These are phyloP conservation scores for Tulasnella sp. DNA, from an alignment of 768 basidiomycete genomes.

Conservation along the genomic window DNA sequence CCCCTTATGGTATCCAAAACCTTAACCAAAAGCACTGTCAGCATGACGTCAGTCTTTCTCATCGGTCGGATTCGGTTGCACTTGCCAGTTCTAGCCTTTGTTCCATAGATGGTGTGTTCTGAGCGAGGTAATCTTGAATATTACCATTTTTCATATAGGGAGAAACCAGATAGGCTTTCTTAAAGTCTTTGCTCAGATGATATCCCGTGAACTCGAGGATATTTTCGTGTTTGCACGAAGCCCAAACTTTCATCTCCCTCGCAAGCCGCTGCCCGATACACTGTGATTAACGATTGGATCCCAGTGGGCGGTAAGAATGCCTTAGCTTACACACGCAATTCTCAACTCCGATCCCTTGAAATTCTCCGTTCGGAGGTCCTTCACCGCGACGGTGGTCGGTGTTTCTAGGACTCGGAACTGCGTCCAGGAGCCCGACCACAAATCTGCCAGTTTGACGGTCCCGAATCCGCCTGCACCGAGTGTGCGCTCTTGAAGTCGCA, in stretches of 20 bases:
- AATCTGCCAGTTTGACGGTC: neutral
- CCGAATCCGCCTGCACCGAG: neutral
- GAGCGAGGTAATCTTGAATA: neutral
- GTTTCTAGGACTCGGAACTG: neutral
- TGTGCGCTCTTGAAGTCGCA: neutral
- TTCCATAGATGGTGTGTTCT: neutral
- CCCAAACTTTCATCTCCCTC: conserved; percentile 1
- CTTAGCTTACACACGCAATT: neutral
- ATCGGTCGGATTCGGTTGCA: neutral
- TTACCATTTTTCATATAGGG: neutral
- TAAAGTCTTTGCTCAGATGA: neutral
- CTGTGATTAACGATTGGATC: neutral
- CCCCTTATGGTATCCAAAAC: neutral
- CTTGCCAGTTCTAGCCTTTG: neutral
- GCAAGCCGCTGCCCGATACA: neutral
- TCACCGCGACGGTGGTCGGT: neutral
- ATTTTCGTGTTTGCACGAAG: neutral
- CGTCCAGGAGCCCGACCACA: neutral
- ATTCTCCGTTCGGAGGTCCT: neutral
- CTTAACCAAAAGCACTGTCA: neutral
- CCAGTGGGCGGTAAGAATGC: neutral
- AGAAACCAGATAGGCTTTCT: neutral
- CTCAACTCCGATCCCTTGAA: neutral
- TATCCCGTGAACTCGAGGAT: neutral
- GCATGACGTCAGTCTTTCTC: neutral